Evolutionary conservation across 1,284 basidiomycete species (phyloP).

Genomic region (Sutorius eximius): DNA sequence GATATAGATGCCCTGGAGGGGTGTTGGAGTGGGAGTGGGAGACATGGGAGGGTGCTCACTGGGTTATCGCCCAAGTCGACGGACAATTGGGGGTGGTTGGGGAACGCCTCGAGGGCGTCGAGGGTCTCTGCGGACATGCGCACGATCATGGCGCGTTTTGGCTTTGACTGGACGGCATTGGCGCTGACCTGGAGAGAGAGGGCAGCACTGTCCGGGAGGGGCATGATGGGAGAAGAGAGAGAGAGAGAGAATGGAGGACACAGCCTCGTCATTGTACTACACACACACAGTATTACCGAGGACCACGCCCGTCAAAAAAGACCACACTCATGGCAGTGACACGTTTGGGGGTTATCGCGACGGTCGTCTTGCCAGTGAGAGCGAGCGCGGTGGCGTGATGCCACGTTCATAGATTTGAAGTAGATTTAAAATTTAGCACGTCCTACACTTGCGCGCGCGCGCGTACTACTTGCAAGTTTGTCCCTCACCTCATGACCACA

Average conservation of each 20-base stretch:
- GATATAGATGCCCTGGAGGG: conserved; percentile 60
- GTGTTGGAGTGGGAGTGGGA: background rate
- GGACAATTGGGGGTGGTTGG: conserved; percentile 47
- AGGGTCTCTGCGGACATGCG: conserved; percentile 68
- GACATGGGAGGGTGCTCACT: conserved; percentile 39
- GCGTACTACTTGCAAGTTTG: too few species aligned
- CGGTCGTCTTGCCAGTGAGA: too few species aligned
- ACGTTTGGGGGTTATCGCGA: too few species aligned
- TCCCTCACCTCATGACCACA: background rate
- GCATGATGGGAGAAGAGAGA: conserved; percentile 54
- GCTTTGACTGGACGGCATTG: conserved; percentile 52
- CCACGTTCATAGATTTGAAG: too few species aligned
- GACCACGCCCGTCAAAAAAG: background rate
- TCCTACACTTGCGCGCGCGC: too few species aligned
- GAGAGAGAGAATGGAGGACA: background rate
- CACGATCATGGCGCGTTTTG: conserved; percentile 71
- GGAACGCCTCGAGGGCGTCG: conserved; percentile 57
- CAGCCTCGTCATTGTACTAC: background rate
- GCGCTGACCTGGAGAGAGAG: conserved; percentile 59
- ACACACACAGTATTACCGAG: too few species aligned
- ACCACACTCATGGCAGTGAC: too few species aligned
- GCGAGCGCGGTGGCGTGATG: too few species aligned
- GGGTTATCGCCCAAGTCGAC: conserved; percentile 60
- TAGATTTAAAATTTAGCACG: too few species aligned
- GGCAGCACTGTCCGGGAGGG: conserved; percentile 52